Conservation (phyloP, 768 basidiomycete genomes). For the Tulasnella sp. region DNA sequence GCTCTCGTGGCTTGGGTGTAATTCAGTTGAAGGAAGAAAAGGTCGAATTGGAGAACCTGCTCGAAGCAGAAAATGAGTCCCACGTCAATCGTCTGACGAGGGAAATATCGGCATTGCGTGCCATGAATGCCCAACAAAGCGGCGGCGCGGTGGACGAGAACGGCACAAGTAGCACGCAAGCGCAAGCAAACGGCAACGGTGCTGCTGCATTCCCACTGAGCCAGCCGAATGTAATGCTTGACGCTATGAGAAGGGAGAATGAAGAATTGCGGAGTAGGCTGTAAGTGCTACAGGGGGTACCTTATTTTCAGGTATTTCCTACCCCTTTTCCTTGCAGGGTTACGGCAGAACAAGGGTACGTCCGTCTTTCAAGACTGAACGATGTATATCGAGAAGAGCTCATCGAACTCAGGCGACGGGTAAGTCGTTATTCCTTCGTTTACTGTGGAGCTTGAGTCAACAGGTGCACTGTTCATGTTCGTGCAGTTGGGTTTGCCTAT, state of each 20-base stretch:
- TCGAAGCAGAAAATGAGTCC: slow-evolving; percentile 77
- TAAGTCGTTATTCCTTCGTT: slow-evolving; percentile 32
- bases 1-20: not conserved
- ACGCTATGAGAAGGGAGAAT: slow-evolving; percentile 68
- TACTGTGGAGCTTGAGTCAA: not conserved
- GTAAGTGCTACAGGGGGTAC: not conserved
- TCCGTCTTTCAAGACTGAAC: slow-evolving; percentile 59
- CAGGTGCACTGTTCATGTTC: slow-evolving; percentile 4
- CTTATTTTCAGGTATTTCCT: too few relatives aligned
- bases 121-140: slow-evolving; percentile 39
- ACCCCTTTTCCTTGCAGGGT: slow-evolving; percentile 25
- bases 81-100: slow-evolving; percentile 67
- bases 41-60: slow-evolving; percentile 63
- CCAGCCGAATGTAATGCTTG: slow-evolving; percentile 50
- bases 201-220: slow-evolving; percentile 17
- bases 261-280: slow-evolving; percentile 55
- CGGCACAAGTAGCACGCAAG: slow-evolving; percentile 14
- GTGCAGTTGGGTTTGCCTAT: slow-evolving; percentile 58
- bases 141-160: not conserved
- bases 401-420: slow-evolving; percentile 60
- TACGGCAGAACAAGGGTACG: slow-evolving; percentile 65
- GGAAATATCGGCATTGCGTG: slow-evolving; percentile 52
- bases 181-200: slow-evolving; percentile 7
- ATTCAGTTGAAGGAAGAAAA: slow-evolving; percentile 57
- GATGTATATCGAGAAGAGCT: slow-evolving; percentile 78